Conservation (phyloP, 1,284 basidiomycete genomes). For the Pseudozyma flocculosa region DNA sequence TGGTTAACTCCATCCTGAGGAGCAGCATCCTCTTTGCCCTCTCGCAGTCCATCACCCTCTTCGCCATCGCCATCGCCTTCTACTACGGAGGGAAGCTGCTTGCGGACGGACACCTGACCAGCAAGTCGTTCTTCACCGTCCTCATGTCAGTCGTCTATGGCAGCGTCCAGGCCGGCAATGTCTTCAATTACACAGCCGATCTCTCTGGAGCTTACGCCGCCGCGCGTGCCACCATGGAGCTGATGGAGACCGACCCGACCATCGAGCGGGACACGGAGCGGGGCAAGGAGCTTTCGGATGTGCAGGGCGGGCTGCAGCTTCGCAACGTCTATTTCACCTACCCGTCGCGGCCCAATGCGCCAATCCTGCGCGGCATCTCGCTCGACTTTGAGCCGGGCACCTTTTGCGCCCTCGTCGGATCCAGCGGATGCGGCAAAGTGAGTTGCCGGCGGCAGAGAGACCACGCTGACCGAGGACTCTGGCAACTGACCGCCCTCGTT, state of each 20-base stretch:
- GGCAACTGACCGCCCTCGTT: too few species aligned
- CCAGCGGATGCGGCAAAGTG: conserved; percentile 77
- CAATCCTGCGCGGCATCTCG: conserved; percentile 38
- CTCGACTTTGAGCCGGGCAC: conserved; percentile 69
- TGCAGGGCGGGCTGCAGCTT: conserved; percentile 59
- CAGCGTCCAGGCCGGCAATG: conserved; percentile 58
- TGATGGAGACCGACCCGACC: conserved; percentile 82
- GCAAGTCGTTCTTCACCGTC: conserved; percentile 65
- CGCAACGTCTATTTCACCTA: conserved; percentile 88
- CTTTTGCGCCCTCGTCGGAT: conserved; percentile 85
- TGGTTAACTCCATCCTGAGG: conserved; percentile 61
- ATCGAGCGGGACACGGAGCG: conserved; percentile 77
- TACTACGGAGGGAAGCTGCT: conserved; percentile 77
- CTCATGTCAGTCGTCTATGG: conserved; percentile 56
- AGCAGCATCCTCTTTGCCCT: conserved; percentile 76
- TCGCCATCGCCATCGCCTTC: conserved; percentile 82
- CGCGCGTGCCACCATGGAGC: conserved; percentile 72
- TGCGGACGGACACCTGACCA: conserved; percentile 61
- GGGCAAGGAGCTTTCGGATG: conserved; percentile 65
- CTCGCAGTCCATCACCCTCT: conserved; percentile 77
- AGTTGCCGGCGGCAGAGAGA: too few species aligned
- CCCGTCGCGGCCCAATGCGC: conserved; percentile 73
- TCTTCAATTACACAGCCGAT: conserved; percentile 91
- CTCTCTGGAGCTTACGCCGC: conserved; percentile 82
- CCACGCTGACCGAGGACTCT: too few species aligned